Conservation (phyloP, 2,329 filamentous ascomycete genomes). For the Cytospora leucostoma region DNA sequence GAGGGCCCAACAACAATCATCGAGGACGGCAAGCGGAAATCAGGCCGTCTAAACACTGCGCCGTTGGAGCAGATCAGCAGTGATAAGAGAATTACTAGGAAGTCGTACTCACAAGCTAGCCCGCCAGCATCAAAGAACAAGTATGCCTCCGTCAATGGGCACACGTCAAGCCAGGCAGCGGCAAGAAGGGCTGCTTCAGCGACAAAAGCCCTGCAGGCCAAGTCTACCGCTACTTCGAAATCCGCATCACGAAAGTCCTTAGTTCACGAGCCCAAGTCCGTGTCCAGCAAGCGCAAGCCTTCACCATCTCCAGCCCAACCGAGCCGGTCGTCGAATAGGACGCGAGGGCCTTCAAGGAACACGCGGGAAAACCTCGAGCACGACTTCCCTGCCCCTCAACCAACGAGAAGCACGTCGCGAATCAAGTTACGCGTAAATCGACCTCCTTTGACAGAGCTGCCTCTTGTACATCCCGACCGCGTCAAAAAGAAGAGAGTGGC, state of each 20-base stretch:
- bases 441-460: slow-evolving; percentile 46
- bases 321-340: slow-evolving; percentile 23
- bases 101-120: slow-evolving; percentile 42
- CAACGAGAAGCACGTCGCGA: slow-evolving; percentile 18
- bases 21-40: slow-evolving; percentile 69
- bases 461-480: slow-evolving; percentile 61
- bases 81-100: slow-evolving; percentile 55
- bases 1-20: slow-evolving; percentile 87
- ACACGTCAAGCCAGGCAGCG: slow-evolving; percentile 31
- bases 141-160: slow-evolving; percentile 34
- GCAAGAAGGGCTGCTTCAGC: slow-evolving; percentile 36
- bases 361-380: slow-evolving; percentile 35
- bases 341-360: slow-evolving; percentile 37
- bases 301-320: slow-evolving; percentile 42
- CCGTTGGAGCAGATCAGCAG: slow-evolving; percentile 55
- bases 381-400: slow-evolving; percentile 28
- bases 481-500: slow-evolving; percentile 56
- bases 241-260: slow-evolving; percentile 19
- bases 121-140: slow-evolving; percentile 34
- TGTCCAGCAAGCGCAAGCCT: slow-evolving; percentile 26
- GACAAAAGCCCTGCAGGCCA: slow-evolving; percentile 33
- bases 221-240: slow-evolving; percentile 12
- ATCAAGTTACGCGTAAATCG: slow-evolving; percentile 23
- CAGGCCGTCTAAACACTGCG: slow-evolving; percentile 62
- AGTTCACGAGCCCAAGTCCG: slow-evolving; percentile 31